These are phyloP conservation scores for Achaetomium macrosporum DNA, from an alignment of 2,329 filamentous ascomycete genomes.

Conservation along the genomic window DNA sequence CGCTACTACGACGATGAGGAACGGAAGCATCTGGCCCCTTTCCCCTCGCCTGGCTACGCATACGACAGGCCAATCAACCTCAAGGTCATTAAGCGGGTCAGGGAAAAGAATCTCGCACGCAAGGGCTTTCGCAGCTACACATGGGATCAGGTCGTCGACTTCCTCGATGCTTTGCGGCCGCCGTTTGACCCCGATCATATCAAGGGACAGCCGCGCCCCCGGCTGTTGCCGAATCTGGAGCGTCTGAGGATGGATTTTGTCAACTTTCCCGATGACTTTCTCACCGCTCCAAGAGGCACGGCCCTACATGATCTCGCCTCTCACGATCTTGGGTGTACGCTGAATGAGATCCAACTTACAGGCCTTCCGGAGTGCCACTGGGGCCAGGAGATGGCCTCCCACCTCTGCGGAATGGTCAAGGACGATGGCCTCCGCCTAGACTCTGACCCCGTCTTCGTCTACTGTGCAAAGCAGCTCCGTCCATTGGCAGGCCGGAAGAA, in stretches of 20 bases:
- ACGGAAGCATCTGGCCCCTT: conserved; percentile 31
- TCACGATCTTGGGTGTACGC: conserved; percentile 47
- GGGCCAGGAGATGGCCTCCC: conserved; percentile 41
- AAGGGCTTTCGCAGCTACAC: conserved; percentile 50
- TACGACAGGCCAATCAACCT: conserved; percentile 34
- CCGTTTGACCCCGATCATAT: conserved; percentile 41
- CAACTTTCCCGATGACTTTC: conserved; percentile 44
- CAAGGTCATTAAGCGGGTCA: conserved; percentile 38
- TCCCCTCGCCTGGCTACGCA: conserved; percentile 36
- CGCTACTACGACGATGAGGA: conserved; percentile 50
- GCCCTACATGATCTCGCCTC: conserved; percentile 48
- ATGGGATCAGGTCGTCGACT: conserved; percentile 50
- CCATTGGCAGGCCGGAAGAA: conserved; percentile 24
- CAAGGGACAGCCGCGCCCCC: conserved; percentile 31
- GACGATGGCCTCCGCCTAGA: conserved; percentile 49
- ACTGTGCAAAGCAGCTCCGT: conserved; percentile 36
- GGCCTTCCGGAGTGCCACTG: conserved; percentile 46
- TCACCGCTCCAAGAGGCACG: conserved; percentile 38
- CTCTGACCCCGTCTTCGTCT: conserved; percentile 39
- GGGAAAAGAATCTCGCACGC: conserved; percentile 42
- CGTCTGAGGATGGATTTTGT: conserved; percentile 49
- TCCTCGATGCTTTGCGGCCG: conserved; percentile 45
- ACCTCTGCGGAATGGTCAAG: conserved; percentile 47
- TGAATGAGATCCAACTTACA: conserved; percentile 49
- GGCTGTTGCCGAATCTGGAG: conserved; percentile 43